Evolutionary conservation across 2,329 filamentous ascomycete genomes (phyloP).

Genomic region (Diaporthe vaccinii): DNA sequence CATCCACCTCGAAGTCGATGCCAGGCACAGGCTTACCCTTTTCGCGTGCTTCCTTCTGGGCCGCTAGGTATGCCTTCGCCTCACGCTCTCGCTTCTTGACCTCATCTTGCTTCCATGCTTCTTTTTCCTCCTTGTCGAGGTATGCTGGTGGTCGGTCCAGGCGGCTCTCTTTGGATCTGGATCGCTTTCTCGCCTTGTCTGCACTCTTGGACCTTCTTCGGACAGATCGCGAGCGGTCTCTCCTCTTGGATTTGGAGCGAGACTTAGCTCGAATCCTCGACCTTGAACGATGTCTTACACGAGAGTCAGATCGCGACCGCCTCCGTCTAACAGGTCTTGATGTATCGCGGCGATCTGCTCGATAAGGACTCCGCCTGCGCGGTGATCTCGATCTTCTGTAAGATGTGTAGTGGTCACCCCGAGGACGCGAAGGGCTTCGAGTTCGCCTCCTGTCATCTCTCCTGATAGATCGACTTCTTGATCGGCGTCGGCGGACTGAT

Average conservation of each 20-base stretch:
- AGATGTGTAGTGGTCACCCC: constrained; percentile 44
- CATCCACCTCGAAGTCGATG: constrained; percentile 65
- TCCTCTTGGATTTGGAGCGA: constrained; percentile 35
- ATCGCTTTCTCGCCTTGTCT: constrained; percentile 57
- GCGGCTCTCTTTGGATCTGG: constrained; percentile 53
- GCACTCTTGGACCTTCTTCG: constrained; percentile 42
- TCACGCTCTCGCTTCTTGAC: constrained; percentile 74
- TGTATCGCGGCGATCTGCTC: constrained; percentile 35
- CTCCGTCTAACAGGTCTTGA: constrained; percentile 37
- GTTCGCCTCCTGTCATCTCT: constrained; percentile 47
- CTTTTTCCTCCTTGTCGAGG: constrained; percentile 62
- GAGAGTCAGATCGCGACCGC: constrained; percentile 35
- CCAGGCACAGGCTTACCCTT: constrained; percentile 71
- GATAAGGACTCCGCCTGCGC: constrained; percentile 37
- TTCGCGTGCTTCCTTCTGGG: constrained; percentile 70
- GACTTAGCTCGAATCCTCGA: constrained; percentile 36
- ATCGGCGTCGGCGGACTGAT: constrained; percentile 46
- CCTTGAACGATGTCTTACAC: constrained; percentile 31
- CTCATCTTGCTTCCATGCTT: constrained; percentile 72
- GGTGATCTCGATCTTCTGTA: constrained; percentile 41
- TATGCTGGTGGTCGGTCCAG: constrained; percentile 48
- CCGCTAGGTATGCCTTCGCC: constrained; percentile 74
- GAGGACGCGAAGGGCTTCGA: constrained; percentile 46
- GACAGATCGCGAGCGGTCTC: constrained; percentile 37
- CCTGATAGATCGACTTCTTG: constrained; percentile 45